Base-by-base conservation (phyloP, 2,329 filamentous ascomycete species). In the Ambrosiella beaveri region DNA sequence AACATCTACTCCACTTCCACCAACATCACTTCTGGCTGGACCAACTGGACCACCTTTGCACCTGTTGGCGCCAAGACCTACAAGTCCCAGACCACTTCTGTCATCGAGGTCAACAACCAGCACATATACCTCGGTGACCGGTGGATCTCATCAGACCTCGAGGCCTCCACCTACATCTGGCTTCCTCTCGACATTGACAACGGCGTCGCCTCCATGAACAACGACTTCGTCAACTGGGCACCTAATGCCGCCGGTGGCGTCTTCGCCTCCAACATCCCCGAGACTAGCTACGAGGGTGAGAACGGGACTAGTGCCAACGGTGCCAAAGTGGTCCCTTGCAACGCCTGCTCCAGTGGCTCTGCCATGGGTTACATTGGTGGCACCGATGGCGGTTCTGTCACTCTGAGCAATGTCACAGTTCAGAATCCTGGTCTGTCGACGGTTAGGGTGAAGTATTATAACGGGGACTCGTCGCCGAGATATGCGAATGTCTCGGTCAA, bases 111-210 rank as follows among this genome's bases (percentile, higher is more conserved):
- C 2, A 66, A 70, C 51, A 64, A 65, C 57, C 67, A 68, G 12
- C 71, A 73, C 54, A 74, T 83, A 62, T 86, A 85, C 67, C 76
- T 84, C 68, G 82, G 83, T 17, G 82, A 86, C 67, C 76, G 83
- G 19, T 86, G 83, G 82, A 67, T 78, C 0, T 75, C 72, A 4
- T 66, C 66, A n/a, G 80, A 85, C 62, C 72, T 86, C 0, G 76
- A 75, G 66, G 69, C 75, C 0, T 78, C 75, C 56, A 82, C 80
- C 0, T 85, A 85, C 63, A 69, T 85, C 45, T 85, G 81, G 82
- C 71, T 85, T 0, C 82, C 82, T 0, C 67, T 85, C 0, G 70
- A 65, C 3, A 71, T 83, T 60, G 70, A 70, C 1, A 79, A 77
- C 4, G 17, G 50, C 0, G 78, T 71, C 0, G 76, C 79, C 1